Evolutionary conservation across 257 asterid species (phyloP), one percentile per base, ranked within the genome.

Genomic region (Solanum commersonii): DNA sequence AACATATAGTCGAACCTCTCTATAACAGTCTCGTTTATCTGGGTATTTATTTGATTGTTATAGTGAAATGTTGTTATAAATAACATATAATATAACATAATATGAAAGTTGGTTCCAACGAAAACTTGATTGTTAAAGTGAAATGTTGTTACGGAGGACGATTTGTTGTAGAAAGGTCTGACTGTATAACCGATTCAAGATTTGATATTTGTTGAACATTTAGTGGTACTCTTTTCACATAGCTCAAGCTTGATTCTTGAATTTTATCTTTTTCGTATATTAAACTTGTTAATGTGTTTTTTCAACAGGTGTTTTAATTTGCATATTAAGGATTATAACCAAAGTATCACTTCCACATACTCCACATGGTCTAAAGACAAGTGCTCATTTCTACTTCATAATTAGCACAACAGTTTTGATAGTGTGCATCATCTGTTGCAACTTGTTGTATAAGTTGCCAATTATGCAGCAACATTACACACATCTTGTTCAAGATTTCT

Each of bases 261-360:
- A 23, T 77, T 38, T 37, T 23, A 9, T 77, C 7, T 3, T 37
- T 44, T 37, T n/a, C 2, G 16, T 60, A 56, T 25, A 8, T 11
- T 35, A 2, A 22, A 12, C 42, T 42, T 73, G 3, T 73, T 18
- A 81, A 81, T 81, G 68, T 81, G 38, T 46, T 27, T 46, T 10
- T 29, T 25, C 83, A 73, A 73, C 95, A 96, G 98, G 98, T 38
- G 97, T 96, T 85, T 49, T 95, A 29, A 92, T 94, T 22, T 92
- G 92, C 4, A 86, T 89, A 11, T 77, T 95, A 87, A 91, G 98
- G 93, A 92, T 94, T 67, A 87, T 94, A 89, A 96, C 98, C 23
- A 95, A 96, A 87, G 96, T 94, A 38, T 94, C 96, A 10, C 95
- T 96, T 38, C 98, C 95, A 46, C 98, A 93, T 33, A 92, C 98